A percentile compares a stretch with the other conserved stretches of the same genome.
phyloP scores from a whole-genome alignment of 345 rosid genomes.

The Capsella bursapastoris region DNA sequence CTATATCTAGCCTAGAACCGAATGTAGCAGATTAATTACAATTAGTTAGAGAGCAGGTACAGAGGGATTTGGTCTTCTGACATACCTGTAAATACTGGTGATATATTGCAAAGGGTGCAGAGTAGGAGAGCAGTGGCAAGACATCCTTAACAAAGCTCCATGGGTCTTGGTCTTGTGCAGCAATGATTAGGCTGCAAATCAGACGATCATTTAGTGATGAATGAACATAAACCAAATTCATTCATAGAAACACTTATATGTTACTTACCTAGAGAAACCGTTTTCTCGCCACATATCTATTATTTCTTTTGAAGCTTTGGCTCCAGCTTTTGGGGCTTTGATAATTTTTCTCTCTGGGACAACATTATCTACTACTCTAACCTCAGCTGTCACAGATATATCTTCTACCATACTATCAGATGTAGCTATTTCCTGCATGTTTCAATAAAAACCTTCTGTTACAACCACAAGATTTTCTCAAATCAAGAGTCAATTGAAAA shows the following conservation, averaged over 20 bases:
- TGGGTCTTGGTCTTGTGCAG: conserved; percentile 83
- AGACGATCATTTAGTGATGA: not conserved
- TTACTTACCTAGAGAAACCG: conserved; percentile 82
- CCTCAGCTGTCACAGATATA: conserved; percentile 48
- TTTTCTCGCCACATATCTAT: conserved; percentile 72
- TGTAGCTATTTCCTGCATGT: conserved; percentile 52
- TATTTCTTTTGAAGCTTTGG: conserved; percentile 67
- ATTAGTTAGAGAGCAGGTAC: not conserved
- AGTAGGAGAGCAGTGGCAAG: conserved; percentile 73
- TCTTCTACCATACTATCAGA: conserved; percentile 54
- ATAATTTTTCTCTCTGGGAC: conserved; percentile 42
- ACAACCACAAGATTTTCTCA: conserved; percentile 28
- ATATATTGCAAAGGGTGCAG: conserved; percentile 90
- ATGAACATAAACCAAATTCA: not conserved
- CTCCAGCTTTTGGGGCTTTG: conserved; percentile 75
- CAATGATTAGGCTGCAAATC: conserved; percentile 70
- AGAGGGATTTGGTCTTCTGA: not conserved
- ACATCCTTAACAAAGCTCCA: conserved; percentile 73
- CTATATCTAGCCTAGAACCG: not conserved
- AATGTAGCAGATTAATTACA: not conserved
- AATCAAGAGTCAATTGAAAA: not conserved
- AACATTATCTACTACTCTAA: conserved; percentile 41
- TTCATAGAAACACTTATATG: not conserved
- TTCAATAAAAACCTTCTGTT: conserved; percentile 11
- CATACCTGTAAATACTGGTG: conserved; percentile 91